Evolutionary conservation across 176 grass and related monocot genomes (phyloP), one percentile per base, ranked within the genome.

Genomic region (Juncus inflexus): DNA sequence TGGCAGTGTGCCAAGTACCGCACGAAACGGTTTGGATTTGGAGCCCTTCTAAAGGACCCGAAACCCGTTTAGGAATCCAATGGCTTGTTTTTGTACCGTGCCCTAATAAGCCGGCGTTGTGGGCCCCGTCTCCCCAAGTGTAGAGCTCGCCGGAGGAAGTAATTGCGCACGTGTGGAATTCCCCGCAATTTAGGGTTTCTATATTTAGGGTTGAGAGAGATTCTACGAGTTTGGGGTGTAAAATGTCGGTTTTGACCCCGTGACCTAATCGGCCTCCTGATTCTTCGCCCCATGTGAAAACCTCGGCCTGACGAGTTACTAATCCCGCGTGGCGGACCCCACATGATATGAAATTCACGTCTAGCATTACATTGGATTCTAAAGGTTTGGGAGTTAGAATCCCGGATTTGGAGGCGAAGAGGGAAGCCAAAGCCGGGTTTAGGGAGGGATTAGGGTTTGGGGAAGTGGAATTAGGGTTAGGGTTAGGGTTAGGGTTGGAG

Each of bases 241-340:
- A 74, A 70, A 86, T 81, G 60, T 86, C 87, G 53, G 80, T 84
- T 5, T 72, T 77, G 64, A 83, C 72, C 51, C 94, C 94, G 51
- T 92, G 94, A 56, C 94, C 94, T 72, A 99, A 85, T 6, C 84
- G 79, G 9, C 94, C 88, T 37, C 83, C 78, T 70, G 77, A 89
- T 65, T 97, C 94, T 78, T 92, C 94, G 40, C 94, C 94, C 94
- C 94, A 99, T 12, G 88, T 89, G 71, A 99, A 99, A 55, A 92
- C 76, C 80, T 99, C 94, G 14, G 83, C 38, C 61, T 99, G 94
- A 65, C 85, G 80, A 56, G 94, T 92, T 73, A 99, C 72, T 15
- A 99, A 77, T 2, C 83, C 94, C 55, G 88, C 85, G 64, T 99
- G 94, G 69, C 87, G 87, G 50, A 89, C 85, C 12, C 94, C 94